Evolutionary conservation across 805 yeast genomes (phyloP).

Genomic region (Wickerhamiella parazyma): DNA sequence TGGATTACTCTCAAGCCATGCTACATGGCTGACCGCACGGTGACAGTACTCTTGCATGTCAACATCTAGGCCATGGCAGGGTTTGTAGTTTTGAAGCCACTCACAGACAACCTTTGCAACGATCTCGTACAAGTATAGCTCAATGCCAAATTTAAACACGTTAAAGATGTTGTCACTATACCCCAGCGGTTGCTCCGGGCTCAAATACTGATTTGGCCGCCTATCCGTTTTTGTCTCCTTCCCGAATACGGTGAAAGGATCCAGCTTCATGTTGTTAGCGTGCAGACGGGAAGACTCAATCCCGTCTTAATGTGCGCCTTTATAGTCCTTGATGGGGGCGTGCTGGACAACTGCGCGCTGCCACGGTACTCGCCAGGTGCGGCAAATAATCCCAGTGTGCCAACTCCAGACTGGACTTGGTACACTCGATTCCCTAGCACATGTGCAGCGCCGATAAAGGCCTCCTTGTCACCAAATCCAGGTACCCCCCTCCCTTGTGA

Average conservation of each 20-base stretch:
- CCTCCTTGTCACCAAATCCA: slow-evolving; percentile 60
- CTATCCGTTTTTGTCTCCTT: neutral
- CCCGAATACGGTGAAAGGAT: neutral
- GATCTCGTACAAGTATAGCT: neutral
- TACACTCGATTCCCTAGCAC: neutral
- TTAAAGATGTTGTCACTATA: neutral
- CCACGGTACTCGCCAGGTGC: neutral
- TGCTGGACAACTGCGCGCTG: neutral
- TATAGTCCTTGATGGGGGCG: neutral
- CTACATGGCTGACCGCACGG: neutral
- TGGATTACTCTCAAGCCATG: neutral
- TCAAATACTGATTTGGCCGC: neutral
- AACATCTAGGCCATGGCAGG: neutral
- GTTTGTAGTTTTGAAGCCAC: neutral
- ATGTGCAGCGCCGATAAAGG: slow-evolving; percentile 2
- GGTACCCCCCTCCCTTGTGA: slow-evolving; percentile 38
- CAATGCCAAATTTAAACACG: neutral
- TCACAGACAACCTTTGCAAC: neutral
- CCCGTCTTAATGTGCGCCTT: neutral
- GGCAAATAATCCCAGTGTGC: neutral
- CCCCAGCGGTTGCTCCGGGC: neutral
- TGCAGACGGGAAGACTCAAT: neutral
- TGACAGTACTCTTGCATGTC: neutral
- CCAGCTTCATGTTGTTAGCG: slow-evolving; percentile 3
- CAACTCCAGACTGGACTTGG: neutral